Base-by-base conservation (phyloP, 1,284 basidiomycete species). In the Sanghuangporus baumii region DNA sequence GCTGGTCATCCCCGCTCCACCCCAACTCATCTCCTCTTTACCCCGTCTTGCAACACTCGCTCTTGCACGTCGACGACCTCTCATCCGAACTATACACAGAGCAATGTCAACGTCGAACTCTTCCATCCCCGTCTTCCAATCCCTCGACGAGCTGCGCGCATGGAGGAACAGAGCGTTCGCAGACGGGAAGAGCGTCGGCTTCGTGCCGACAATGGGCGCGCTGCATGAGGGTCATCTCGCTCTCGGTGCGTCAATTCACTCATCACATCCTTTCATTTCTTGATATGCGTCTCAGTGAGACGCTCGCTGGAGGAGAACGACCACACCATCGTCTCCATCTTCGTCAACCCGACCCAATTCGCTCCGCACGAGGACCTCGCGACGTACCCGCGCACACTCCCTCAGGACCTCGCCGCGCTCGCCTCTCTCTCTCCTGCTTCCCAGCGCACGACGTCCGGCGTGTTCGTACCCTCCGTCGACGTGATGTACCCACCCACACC, bases 271-370 rank as follows among this genome's bases (percentile, higher is more conserved):
- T 60, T 41, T 38, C 55, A 40, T 4, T 56, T 59, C 36, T 43
- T 55, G 43, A 18, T 31, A 36, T 36, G 34, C 36, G 36, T 69
- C 2, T 3, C 26, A 91, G 89, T 91, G 16, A 78, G 79, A 62
- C 78, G 81, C 59, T 95, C 93, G 0, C 79, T 98, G 5, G 73
- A 76, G 0, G 84, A 89, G 62, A 94, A 96, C 71, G 91, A 96
- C 65, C 75, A 89, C 51, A 98, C 96, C 0, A 87, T 98, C 66
- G 80, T 98, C 65, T 98, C 96, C 12, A 93, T 99, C 68, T 99
- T 98, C 74, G 95, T 98, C 63, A 98, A 99, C 73, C 97, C 97
- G 0, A 92, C 96, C 8, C 96, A 99, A 76, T 99, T 99, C 69
- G 94, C 96, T 0, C 96, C 94, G 0, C 88, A 94, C 67, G 97